Percentiles rank a stretch among this genome's conserved stretches.
Evolutionary conservation across 306 rosid species (phyloP).

Genomic region (Corylus avellana): DNA sequence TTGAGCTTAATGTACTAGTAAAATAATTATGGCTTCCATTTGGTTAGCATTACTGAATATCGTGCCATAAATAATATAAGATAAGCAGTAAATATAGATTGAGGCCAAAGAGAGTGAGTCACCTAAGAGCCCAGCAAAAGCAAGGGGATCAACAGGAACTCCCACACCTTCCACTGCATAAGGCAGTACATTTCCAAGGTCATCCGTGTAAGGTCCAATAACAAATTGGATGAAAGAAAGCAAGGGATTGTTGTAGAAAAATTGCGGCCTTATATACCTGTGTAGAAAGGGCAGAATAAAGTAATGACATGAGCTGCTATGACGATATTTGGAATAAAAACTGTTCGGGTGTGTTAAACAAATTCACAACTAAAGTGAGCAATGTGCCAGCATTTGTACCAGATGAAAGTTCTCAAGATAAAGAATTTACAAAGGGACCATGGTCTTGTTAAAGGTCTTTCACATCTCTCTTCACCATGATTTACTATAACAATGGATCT

Average conservation of each 20-base stretch:
- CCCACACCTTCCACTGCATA: slow-evolving; percentile 97
- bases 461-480: background rate
- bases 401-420: too few relatives aligned
- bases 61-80: background rate
- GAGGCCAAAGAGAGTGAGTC: slow-evolving; percentile 3
- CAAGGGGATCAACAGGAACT: slow-evolving; percentile 96
- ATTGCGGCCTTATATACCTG: slow-evolving; percentile 95
- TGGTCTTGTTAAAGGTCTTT: background rate
- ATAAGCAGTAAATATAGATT: background rate
- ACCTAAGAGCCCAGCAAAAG: slow-evolving; percentile 96
- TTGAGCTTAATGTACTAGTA: background rate
- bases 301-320: background rate
- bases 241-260: slow-evolving; percentile 86
- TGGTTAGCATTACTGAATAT: background rate
- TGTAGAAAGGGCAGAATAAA: slow-evolving; percentile 15
- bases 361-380: background rate
- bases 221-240: slow-evolving; percentile 82
- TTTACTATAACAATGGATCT: background rate
- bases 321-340: background rate
- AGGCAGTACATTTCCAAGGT: slow-evolving; percentile 92
- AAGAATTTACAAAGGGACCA: background rate
- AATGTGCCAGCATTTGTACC: background rate
- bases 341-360: background rate
- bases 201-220: slow-evolving; percentile 89
- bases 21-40: background rate